Conservation (phyloP, 768 basidiomycete species). For the Dioszegia aurantiaca region DNA sequence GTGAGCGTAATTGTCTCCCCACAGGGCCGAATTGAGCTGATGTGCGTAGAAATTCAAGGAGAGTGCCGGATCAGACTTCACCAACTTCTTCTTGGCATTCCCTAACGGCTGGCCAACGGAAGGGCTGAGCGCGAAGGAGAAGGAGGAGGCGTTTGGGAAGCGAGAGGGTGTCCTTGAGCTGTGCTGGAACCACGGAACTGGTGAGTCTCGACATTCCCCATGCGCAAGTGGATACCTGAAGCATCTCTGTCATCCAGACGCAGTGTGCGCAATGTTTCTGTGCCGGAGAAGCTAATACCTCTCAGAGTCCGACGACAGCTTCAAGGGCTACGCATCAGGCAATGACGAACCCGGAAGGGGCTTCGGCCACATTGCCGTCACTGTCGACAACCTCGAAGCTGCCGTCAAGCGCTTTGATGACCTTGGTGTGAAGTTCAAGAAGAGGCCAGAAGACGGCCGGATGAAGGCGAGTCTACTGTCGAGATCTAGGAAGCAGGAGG, state of each 20-base stretch:
- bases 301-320: conserved; percentile 72
- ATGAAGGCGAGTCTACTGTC: conserved; percentile 59
- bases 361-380: conserved; percentile 86
- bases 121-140: conserved; percentile 55
- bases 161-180: conserved; percentile 65
- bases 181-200: conserved; percentile 45
- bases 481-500: too few relatives aligned
- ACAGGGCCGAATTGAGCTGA: conserved; percentile 55
- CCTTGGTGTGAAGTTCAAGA: conserved; percentile 80
- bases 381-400: conserved; percentile 74
- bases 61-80: conserved; percentile 34
- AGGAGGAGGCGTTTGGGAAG: conserved; percentile 23
- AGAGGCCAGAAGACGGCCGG: conserved; percentile 73
- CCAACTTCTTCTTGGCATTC: conserved; percentile 62
- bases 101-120: conserved; percentile 55
- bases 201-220: conserved; percentile 23
- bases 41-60: conserved; percentile 34
- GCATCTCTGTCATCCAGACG: too few relatives aligned
- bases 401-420: conserved; percentile 80
- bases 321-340: conserved; percentile 79
- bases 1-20: too few relatives aligned
- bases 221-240: too few relatives aligned
- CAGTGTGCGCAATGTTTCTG: too few relatives aligned
- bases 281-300: conserved; percentile 76
- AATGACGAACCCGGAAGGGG: conserved; percentile 75